A percentile compares a stretch with the other conserved stretches of the same genome.
Evolutionary conservation across 306 rosid species (phyloP).

Genomic region (Dalbergia cochinchinensis): DNA sequence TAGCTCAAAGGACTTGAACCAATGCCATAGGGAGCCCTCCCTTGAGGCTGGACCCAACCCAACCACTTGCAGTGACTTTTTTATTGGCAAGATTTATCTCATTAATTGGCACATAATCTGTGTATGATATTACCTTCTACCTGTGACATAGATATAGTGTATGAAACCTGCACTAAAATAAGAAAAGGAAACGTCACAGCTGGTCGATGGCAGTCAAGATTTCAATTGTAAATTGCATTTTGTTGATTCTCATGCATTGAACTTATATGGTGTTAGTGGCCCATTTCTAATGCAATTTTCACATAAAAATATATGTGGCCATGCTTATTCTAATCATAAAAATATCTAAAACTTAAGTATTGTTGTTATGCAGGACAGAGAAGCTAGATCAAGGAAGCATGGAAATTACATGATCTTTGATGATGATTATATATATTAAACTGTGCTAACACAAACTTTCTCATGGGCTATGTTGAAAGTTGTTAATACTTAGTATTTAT

Average conservation of each 20-base stretch:
- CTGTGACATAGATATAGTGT: background rate
- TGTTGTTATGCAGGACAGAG: slow-evolving; percentile 70
- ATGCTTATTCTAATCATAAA: slow-evolving; percentile 1
- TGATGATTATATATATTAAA: slow-evolving; percentile 68
- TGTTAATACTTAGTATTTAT: background rate
- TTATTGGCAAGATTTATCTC: background rate
- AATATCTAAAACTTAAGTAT: background rate
- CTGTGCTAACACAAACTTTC: slow-evolving; percentile 18
- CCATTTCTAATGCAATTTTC: slow-evolving; percentile 4
- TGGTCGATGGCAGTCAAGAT: background rate
- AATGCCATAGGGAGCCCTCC: background rate
- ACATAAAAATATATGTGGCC: background rate
- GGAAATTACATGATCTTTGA: slow-evolving; percentile 77
- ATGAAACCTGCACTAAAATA: background rate
- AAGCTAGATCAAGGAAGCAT: slow-evolving; percentile 66
- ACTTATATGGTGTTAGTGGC: background rate
- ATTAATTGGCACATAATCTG: background rate
- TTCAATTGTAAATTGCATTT: slow-evolving; percentile 2
- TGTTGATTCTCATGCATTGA: background rate
- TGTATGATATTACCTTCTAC: background rate
- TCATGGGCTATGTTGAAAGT: background rate
- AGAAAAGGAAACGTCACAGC: background rate
- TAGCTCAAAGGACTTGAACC: background rate
- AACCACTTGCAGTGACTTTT: background rate
- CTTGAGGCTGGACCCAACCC: background rate